Evolutionary conservation across 768 basidiomycete genomes (phyloP), one percentile per base, ranked within the genome.

Genomic region (Phaeotremella skinneri): DNA sequence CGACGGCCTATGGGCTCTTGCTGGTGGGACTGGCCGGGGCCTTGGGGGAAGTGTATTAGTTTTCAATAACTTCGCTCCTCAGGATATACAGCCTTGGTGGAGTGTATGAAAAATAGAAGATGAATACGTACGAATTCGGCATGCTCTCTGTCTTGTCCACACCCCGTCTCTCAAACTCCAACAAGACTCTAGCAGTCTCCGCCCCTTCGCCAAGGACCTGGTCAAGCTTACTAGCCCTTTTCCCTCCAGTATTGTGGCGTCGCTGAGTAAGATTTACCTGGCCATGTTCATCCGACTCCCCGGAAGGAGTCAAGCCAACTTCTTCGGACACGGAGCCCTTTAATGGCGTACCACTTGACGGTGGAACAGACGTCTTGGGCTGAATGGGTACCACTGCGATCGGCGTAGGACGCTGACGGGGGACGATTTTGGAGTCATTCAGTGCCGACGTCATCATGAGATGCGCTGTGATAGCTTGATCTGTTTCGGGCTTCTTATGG

Each of bases 151-250:
- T 21, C 23, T 53, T 53, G 14, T 50, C 37, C 2, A 62, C 17
- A 1, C 45, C 58, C 25, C 58, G 50, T 47, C 51, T 62, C 17
- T 67, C 68, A 48, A 70, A 55, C 48, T 62, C 65, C 60, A 67
- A 49, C 5, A 58, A 30, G 2, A 50, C 55, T 48, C 63, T 48
- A 5, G 68, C 65, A 2, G 51, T 62, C 43, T 70, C 68, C 20
- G 68, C 68, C 4, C 65, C 68, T 26, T 62, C 55, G 20, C 68
- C 68, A n/a, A 70, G 49, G 21, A 70, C 62, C 26, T 67, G 58
- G 37, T 63, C 66, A 17, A 66, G 50, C 52, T 69, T 69, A 53
- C 62, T 61, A 16, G 20, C 48, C 49, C 23, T 58, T 34, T 50
- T 45, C 29, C 21, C 16, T 26, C 23, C 14, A 25, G 29, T 17